A percentile compares a stretch with the other conserved stretches of the same genome.
These are phyloP conservation scores for Suillus discolor DNA, from an alignment of 768 basidiomycete species.

Conservation along the genomic window DNA sequence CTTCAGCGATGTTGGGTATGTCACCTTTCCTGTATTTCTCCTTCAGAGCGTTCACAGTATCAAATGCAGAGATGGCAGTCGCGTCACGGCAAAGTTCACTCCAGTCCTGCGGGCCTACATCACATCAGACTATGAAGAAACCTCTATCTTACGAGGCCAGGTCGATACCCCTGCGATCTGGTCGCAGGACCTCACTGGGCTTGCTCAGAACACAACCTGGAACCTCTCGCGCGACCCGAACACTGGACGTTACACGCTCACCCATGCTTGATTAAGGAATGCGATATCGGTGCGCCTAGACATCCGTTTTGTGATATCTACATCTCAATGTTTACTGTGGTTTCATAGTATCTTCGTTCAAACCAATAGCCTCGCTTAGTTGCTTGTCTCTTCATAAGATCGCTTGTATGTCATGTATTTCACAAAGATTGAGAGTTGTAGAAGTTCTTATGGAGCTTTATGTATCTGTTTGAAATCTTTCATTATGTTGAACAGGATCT, in stretches of 20 bases:
- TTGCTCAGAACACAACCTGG: not conserved
- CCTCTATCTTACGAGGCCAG: not conserved
- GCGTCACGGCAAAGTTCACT: not conserved
- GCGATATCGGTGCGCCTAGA: not conserved
- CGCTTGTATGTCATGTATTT: not conserved
- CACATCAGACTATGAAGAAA: slow-evolving; percentile 7
- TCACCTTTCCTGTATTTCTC: not conserved
- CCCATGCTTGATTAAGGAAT: not conserved
- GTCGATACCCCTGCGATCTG: slow-evolving; percentile 3
- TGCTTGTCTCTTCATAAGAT: no score
- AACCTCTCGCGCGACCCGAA: not conserved
- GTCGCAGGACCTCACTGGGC: not conserved
- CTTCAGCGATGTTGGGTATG: slow-evolving; percentile 3
- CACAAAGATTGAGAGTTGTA: not conserved
- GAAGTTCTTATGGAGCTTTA: not conserved
- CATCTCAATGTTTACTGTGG: no score
- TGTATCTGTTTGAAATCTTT: not conserved
- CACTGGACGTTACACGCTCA: not conserved
- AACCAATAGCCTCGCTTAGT: not conserved
- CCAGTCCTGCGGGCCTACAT: slow-evolving; percentile 1
- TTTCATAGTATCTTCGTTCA: not conserved
- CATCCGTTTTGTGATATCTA: no score
- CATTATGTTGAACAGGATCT: no score
- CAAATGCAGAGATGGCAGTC: not conserved
- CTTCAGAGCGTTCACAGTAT: not conserved